phyloP scores from a whole-genome alignment of 2,329 filamentous ascomycete species.

The Alternaria panax region DNA sequence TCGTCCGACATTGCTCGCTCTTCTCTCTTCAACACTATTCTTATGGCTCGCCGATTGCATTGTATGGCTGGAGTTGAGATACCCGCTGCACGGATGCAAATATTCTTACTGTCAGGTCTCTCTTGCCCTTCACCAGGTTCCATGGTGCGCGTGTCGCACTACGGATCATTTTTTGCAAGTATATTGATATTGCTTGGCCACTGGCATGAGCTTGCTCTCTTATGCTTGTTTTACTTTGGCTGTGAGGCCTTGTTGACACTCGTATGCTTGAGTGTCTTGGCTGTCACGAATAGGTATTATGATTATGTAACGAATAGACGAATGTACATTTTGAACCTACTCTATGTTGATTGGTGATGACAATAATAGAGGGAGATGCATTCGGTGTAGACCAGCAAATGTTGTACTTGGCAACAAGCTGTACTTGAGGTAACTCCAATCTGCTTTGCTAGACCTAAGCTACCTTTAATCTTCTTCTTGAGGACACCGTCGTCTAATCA shows the following conservation, averaged over 20 bases:
- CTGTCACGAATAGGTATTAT: slow-evolving; percentile 5
- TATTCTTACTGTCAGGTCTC: slow-evolving; percentile 3
- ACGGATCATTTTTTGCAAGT: background rate
- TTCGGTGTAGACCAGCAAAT: background rate
- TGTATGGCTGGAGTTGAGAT: slow-evolving; percentile 47
- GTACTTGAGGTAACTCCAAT: background rate
- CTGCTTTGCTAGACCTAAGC: background rate
- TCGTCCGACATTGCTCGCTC: too few species aligned
- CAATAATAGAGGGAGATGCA: background rate
- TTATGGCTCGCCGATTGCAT: slow-evolving; percentile 37
- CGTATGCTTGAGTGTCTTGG: slow-evolving; percentile 2
- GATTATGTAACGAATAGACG: slow-evolving; percentile 14
- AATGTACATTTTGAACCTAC: background rate
- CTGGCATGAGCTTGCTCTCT: background rate
- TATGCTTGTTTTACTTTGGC: background rate
- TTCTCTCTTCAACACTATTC: slow-evolving; percentile 14
- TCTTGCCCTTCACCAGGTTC: background rate
- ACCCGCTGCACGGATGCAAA: slow-evolving; percentile 24
- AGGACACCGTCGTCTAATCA: background rate
- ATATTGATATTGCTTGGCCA: slow-evolving; percentile 1
- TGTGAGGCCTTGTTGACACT: background rate
- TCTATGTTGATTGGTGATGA: background rate
- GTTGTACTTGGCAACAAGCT: background rate
- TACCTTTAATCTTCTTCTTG: background rate
- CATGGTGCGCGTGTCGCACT: background rate